Percentiles rank a stretch among this genome's conserved stretches.
phyloP scores from a whole-genome alignment of 2,329 filamentous ascomycete genomes.

The Fusarium phyllophilum region DNA sequence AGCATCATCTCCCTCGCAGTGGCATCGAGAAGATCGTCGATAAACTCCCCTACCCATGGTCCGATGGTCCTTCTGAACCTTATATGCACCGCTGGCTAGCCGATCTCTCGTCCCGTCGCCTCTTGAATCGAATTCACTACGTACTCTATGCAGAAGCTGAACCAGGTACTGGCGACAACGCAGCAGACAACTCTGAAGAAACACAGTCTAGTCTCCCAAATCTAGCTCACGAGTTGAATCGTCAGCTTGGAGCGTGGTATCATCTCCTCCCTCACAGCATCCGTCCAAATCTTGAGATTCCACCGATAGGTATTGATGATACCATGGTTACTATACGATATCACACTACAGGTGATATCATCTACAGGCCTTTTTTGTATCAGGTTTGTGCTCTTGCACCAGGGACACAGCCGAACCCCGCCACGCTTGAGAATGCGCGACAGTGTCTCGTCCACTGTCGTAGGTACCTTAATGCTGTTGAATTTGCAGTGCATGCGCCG shows the following conservation, averaged over 20 bases:
- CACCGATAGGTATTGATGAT: constrained; percentile 19
- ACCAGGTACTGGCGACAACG: constrained; percentile 8
- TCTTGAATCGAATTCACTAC: constrained; percentile 35
- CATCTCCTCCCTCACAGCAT: constrained; percentile 35
- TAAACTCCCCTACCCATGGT: constrained; percentile 33
- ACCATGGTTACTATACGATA: constrained; percentile 34
- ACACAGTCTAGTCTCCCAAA: background rate
- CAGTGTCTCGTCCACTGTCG: constrained; percentile 32
- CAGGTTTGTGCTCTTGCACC: constrained; percentile 23
- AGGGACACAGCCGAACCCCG: background rate
- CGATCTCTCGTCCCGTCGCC: constrained; percentile 29
- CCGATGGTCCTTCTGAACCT: constrained; percentile 18
- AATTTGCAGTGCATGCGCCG: constrained; percentile 18
- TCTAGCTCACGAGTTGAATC: constrained; percentile 29
- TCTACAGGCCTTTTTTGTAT: constrained; percentile 31
- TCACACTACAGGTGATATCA: constrained; percentile 31
- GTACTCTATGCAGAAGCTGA: constrained; percentile 32
- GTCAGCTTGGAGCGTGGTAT: constrained; percentile 32
- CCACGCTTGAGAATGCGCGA: constrained; percentile 28
- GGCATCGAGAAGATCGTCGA: constrained; percentile 38
- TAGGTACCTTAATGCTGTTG: constrained; percentile 22
- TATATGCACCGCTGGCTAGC: constrained; percentile 38
- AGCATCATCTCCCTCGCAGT: constrained; percentile 35
- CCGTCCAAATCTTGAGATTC: constrained; percentile 16
- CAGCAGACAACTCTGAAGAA: constrained; percentile 8